These are phyloP conservation scores for Suillus decipiens DNA, from an alignment of 768 basidiomycete genomes.

Conservation along the genomic window DNA sequence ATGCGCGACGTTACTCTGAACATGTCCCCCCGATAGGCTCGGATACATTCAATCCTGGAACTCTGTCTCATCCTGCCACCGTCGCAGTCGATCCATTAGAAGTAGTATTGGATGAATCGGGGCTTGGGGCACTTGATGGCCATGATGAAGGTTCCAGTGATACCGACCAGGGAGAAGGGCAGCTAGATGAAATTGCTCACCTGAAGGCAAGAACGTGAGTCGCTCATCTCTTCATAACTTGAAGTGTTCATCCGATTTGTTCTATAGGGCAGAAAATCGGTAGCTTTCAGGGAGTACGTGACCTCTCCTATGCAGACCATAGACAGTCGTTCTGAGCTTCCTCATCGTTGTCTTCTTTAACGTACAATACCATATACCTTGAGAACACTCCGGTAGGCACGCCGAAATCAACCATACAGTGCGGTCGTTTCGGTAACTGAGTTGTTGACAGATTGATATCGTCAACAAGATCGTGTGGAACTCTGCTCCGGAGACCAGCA, in stretches of 20 bases:
- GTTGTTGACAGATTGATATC: slow-evolving; percentile 42
- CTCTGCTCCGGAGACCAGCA: slow-evolving; percentile 39
- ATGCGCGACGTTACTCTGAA: background rate
- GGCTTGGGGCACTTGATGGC: slow-evolving; percentile 1
- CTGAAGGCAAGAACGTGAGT: background rate
- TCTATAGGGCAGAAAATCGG: background rate
- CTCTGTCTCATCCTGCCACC: slow-evolving; percentile 13
- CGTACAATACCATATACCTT: slow-evolving; percentile 46
- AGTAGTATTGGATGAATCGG: slow-evolving; percentile 3
- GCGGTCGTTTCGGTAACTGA: slow-evolving; percentile 35
- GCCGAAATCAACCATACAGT: background rate
- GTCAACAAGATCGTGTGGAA: slow-evolving; percentile 50
- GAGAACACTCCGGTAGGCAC: slow-evolving; percentile 44
- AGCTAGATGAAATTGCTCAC: background rate
- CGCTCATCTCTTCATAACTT: too few species aligned
- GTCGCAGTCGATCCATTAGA: slow-evolving; percentile 9
- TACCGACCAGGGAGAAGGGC: background rate
- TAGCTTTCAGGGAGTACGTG: background rate
- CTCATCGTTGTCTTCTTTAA: slow-evolving; percentile 33
- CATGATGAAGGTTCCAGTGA: background rate
- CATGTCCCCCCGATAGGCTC: slow-evolving; percentile 12
- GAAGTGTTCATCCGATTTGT: background rate
- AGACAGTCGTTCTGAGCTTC: background rate
- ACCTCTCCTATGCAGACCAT: background rate
- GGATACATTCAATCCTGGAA: slow-evolving; percentile 14